Conservation (phyloP, 257 asterid species). For the Capsicum baccatum region DNA sequence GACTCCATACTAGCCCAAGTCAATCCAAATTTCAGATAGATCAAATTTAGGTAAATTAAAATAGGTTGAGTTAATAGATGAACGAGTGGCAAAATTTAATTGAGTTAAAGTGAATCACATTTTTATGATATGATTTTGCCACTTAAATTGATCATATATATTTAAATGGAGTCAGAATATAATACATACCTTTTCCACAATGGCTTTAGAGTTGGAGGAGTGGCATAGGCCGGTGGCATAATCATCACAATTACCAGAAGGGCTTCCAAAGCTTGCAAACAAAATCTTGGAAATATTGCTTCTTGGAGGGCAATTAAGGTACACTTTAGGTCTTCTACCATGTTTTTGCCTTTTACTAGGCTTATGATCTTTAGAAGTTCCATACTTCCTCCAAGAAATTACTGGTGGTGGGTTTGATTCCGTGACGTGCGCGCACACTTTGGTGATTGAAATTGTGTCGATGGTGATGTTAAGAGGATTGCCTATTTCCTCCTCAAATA, state of each 20-base stretch:
- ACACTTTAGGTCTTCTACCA: constrained; percentile 40
- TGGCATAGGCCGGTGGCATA: constrained; percentile 60
- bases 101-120: background rate
- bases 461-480: constrained; percentile 65
- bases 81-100: no score
- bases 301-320: constrained; percentile 53
- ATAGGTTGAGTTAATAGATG: background rate
- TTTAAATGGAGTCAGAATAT: background rate
- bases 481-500: constrained; percentile 83
- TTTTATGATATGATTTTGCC: background rate
- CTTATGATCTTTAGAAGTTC: background rate
- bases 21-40: background rate
- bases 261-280: constrained; percentile 27
- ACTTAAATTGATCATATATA: background rate
- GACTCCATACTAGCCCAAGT: background rate
- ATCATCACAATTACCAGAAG: constrained; percentile 52
- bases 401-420: constrained; percentile 46
- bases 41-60: background rate
- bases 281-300: constrained; percentile 27
- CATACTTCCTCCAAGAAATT: constrained; percentile 34
- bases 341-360: background rate
- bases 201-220: constrained; percentile 50
- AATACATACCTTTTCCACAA: constrained; percentile 54
- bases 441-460: constrained; percentile 57
- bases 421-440: constrained; percentile 52